Evolutionary conservation across 2,329 filamentous ascomycete genomes (phyloP).

Genomic region (Proliferodiscus dingleyae): DNA sequence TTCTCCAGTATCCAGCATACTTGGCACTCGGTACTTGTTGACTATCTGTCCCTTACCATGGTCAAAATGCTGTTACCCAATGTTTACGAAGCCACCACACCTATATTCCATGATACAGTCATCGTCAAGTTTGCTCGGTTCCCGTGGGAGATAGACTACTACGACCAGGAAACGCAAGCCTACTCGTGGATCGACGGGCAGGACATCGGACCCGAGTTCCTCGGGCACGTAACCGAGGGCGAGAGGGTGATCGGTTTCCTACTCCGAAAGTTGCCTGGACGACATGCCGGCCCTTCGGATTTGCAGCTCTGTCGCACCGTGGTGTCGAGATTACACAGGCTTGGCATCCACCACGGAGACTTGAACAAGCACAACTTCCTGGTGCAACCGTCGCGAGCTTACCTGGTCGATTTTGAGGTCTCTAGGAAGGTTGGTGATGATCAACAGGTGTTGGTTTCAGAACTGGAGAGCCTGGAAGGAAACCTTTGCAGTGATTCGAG

Average conservation of each 20-base stretch:
- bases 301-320: slow-evolving; percentile 25
- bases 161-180: slow-evolving; percentile 15
- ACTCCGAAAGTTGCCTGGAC: slow-evolving; percentile 28
- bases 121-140: slow-evolving; percentile 20
- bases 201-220: slow-evolving; percentile 26
- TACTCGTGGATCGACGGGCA: slow-evolving; percentile 22
- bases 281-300: slow-evolving; percentile 28
- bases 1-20: slow-evolving; percentile 31
- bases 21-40: slow-evolving; percentile 34
- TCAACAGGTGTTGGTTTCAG: too few relatives aligned
- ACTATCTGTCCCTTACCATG: slow-evolving; percentile 33
- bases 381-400: slow-evolving; percentile 24
- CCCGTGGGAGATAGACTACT: slow-evolving; percentile 7
- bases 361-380: slow-evolving; percentile 37
- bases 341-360: slow-evolving; percentile 36
- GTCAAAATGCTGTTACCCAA: slow-evolving; percentile 13
- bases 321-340: slow-evolving; percentile 31
- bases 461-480: too few relatives aligned
- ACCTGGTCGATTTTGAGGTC: slow-evolving; percentile 36
- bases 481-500: too few relatives aligned
- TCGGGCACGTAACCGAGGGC: slow-evolving; percentile 32
- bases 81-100: slow-evolving; percentile 14
- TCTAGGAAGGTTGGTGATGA: too few relatives aligned
- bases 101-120: slow-evolving; percentile 14
- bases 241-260: slow-evolving; percentile 32